Conservation (phyloP, 2,329 filamentous ascomycete species). For the Dactylellina leptospora region DNA sequence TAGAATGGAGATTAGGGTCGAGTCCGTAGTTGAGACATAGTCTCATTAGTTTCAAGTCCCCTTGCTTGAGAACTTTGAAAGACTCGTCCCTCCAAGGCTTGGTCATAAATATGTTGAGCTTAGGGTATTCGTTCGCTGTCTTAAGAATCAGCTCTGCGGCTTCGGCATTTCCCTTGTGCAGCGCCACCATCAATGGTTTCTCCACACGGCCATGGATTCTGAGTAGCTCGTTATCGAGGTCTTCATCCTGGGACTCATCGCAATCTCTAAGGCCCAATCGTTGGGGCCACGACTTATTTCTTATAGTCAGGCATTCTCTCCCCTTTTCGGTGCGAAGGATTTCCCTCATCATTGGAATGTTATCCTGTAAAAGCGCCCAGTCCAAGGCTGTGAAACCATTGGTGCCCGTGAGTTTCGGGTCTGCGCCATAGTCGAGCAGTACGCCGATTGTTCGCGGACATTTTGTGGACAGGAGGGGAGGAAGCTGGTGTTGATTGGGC, state of each 20-base stretch:
- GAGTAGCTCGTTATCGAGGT: neutral
- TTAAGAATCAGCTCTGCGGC: neutral
- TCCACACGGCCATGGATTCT: neutral
- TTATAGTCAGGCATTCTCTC: neutral
- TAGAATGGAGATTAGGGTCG: neutral
- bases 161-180: neutral
- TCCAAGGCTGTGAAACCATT: neutral
- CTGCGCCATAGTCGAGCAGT: constrained; percentile 3
- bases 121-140: constrained; percentile 1
- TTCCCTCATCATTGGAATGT: neutral
- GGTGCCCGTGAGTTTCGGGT: neutral
- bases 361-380: neutral
- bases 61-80: neutral
- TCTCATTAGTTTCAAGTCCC: neutral
- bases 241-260: neutral
- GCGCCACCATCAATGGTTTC: neutral
- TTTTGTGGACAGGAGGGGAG: neutral
- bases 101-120: neutral
- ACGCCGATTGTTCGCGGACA: neutral
- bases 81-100: neutral
- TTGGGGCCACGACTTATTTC: neutral
- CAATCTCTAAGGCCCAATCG: neutral
- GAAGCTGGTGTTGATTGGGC: neutral
- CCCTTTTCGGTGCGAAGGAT: constrained; percentile 1
- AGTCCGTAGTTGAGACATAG: neutral